Evolutionary conservation across 805 yeast species (phyloP).

Genomic region (Candida boleticola): DNA sequence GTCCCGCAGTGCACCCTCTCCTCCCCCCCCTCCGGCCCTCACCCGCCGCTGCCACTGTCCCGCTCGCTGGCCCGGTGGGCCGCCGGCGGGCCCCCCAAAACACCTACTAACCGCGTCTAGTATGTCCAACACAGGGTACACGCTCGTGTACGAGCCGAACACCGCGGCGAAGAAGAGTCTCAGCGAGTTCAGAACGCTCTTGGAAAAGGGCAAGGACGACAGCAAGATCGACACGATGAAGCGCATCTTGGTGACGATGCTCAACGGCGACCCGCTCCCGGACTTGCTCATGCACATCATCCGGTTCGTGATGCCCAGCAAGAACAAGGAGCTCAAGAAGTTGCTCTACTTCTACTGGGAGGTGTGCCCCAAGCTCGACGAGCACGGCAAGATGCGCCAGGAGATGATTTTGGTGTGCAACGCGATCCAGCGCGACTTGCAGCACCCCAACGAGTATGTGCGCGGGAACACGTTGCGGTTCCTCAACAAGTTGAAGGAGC

Average conservation of each 20-base stretch:
- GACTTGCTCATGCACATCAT: conserved; percentile 94
- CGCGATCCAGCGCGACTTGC: conserved; percentile 94
- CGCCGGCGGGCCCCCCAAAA: too few relatives aligned
- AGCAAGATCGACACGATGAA: conserved; percentile 89
- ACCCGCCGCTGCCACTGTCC: too few relatives aligned
- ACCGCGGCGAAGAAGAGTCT: conserved; percentile 60
- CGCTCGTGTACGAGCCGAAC: conserved; percentile 77
- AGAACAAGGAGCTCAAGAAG: conserved; percentile 85
- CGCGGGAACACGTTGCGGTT: conserved; percentile 94
- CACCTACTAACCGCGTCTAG: too few relatives aligned
- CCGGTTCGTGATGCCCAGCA: conserved; percentile 96
- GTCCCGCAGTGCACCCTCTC: too few relatives aligned
- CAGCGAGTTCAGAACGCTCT: conserved; percentile 68
- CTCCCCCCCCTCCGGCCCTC: too few relatives aligned
- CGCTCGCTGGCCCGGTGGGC: too few relatives aligned
- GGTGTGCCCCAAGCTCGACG: conserved; percentile 87
- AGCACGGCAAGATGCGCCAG: conserved; percentile 88
- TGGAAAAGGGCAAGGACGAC: conserved; percentile 89
- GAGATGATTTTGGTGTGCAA: conserved; percentile 99
- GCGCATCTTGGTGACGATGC: conserved; percentile 76
- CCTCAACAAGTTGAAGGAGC: conserved; percentile 84
- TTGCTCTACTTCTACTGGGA: conserved; percentile 96
- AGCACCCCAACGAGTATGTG: conserved; percentile 96
- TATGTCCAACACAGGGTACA: conserved; percentile 51
- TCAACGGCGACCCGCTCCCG: conserved; percentile 91